phyloP scores from a whole-genome alignment of 306 rosid genomes.

The Crotalaria pallida region DNA sequence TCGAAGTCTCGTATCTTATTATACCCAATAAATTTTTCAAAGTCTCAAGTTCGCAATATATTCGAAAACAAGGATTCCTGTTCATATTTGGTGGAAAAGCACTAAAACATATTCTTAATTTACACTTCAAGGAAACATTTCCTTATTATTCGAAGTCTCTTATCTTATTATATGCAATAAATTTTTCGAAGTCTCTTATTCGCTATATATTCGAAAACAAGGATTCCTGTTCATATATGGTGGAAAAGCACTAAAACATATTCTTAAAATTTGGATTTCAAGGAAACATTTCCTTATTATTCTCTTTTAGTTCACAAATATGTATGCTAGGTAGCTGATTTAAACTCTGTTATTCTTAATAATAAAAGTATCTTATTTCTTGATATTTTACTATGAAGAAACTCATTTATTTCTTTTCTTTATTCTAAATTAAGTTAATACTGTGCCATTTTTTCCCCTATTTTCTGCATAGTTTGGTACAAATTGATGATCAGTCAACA shows the following conservation, averaged over 20 bases:
- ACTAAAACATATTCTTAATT: too few species aligned
- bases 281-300: background rate
- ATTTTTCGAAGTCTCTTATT: too few species aligned
- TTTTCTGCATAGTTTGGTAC: background rate
- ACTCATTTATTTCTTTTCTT: background rate
- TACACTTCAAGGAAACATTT: too few species aligned
- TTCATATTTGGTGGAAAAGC: too few species aligned
- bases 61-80: too few species aligned
- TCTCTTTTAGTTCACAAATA: background rate
- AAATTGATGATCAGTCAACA: background rate
- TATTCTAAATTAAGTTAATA: background rate
- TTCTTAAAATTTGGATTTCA: background rate
- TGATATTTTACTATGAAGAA: background rate
- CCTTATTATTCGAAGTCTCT: too few species aligned
- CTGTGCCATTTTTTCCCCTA: background rate
- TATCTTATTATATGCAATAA: too few species aligned
- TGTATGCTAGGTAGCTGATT: background rate
- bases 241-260: background rate
- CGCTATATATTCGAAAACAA: too few species aligned
- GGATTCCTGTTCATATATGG: background rate
- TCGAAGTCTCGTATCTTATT: background rate
- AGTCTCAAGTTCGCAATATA: too few species aligned
- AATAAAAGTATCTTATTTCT: background rate
- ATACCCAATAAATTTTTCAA: too few species aligned
- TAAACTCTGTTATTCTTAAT: background rate